These are phyloP conservation scores for Fusarium austroafricanum DNA, from an alignment of 2,329 filamentous ascomycete genomes.

Conservation along the genomic window DNA sequence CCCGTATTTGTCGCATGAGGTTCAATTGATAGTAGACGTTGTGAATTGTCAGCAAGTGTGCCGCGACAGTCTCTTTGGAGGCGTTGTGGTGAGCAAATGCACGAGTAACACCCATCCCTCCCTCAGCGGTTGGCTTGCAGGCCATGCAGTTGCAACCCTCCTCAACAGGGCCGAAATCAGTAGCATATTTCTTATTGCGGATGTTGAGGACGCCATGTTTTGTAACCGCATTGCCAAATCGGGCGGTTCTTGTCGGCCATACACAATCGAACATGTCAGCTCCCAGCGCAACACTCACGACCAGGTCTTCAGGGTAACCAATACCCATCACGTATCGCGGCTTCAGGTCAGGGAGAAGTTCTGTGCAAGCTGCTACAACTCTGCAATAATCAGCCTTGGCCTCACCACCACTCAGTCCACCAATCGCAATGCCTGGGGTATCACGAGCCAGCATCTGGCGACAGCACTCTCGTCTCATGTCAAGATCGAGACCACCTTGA, in stretches of 20 bases:
- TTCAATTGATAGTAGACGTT: conserved; percentile 94
- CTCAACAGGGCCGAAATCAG: conserved; percentile 87
- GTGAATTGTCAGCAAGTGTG: conserved; percentile 87
- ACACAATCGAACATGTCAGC: conserved; percentile 99
- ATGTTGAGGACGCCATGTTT: conserved; percentile 84
- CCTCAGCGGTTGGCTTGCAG: conserved; percentile 74
- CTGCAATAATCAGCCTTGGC: conserved; percentile 92
- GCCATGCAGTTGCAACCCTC: conserved; percentile 83
- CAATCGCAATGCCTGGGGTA: conserved; percentile 96
- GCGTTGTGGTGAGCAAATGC: conserved; percentile 93
- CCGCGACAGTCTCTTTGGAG: conserved; percentile 94
- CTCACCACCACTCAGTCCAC: conserved; percentile 93
- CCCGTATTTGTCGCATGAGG: conserved; percentile 80
- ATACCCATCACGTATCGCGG: conserved; percentile 99
- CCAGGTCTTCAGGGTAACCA: conserved; percentile 93
- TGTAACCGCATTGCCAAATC: conserved; percentile 95
- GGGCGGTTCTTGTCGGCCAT: conserved; percentile 95
- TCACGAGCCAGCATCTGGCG: conserved; percentile 87
- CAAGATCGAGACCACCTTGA: conserved; percentile 91
- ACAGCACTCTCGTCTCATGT: conserved; percentile 86
- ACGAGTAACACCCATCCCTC: conserved; percentile 82
- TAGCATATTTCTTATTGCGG: conserved; percentile 77
- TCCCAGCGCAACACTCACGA: conserved; percentile 92
- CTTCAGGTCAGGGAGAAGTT: conserved; percentile 85
- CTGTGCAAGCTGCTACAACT: conserved; percentile 89